Conservation (phyloP, 2,329 filamentous ascomycete genomes). For the Claviceps sp. region DNA sequence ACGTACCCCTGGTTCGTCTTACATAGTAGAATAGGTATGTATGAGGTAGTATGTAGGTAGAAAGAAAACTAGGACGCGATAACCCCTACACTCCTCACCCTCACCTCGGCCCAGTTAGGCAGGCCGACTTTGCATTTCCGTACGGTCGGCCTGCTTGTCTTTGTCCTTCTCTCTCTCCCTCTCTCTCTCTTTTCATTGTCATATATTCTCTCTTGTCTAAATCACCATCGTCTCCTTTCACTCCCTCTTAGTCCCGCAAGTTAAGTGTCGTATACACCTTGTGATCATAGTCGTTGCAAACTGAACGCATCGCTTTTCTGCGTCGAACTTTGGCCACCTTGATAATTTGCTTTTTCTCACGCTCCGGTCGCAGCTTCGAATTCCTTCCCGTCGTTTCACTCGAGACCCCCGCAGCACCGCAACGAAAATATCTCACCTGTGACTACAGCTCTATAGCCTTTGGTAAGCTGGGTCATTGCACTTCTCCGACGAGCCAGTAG, state of each 20-base stretch:
- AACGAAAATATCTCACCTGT: neutral
- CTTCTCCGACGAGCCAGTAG: neutral
- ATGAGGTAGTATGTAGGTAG: neutral
- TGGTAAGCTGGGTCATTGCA: neutral
- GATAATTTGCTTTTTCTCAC: neutral
- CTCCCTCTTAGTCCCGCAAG: neutral
- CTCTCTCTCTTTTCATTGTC: neutral
- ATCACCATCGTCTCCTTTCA: neutral
- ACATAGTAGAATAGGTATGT: too few species aligned
- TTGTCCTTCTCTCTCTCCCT: neutral
- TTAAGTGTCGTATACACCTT: neutral
- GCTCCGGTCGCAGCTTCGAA: neutral
- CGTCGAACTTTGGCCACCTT: neutral
- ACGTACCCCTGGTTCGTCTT: neutral
- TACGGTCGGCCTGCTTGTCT: neutral
- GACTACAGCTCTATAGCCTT: neutral
- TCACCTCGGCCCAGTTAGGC: neutral
- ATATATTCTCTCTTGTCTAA: neutral
- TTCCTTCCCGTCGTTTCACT: neutral
- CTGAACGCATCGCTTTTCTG: neutral
- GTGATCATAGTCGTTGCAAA: neutral
- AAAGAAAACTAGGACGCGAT: neutral
- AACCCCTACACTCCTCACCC: neutral
- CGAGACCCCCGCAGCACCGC: neutral
- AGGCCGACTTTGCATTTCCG: neutral